Evolutionary conservation across 805 yeast genomes (phyloP), one percentile per base, ranked within the genome.

Genomic region (Helenozyma baotianmanensis): DNA sequence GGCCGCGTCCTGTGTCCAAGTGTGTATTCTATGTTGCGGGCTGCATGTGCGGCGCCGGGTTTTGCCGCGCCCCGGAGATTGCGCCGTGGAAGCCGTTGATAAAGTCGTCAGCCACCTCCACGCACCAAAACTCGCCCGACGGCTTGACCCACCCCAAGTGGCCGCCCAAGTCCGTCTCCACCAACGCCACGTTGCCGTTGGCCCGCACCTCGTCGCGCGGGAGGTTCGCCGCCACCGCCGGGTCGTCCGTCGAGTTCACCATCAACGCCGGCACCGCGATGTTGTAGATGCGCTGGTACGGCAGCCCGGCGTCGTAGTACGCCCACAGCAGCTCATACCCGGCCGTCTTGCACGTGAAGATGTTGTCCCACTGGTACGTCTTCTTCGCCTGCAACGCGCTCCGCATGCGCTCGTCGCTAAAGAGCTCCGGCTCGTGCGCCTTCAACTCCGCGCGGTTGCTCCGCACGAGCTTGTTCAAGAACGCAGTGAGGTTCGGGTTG

Each of bases 111-210:
- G 54, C 60, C 10, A 60, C 59, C 33, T 53, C 54, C 6, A 60
- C 65, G 35, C 64, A 43, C 95, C 95, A 86, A 47, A 87, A 73
- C 25, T 66, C 64, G 16, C 82, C 82, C 16, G 68, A 60, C 29
- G 65, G 58, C 42, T 71, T 66, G 40, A 77, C 85, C 81, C 82
- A 85, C n/a, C 85, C 92, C 33, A 85, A 68, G 56, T 85, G 95
- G 1, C 95, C 94, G 6, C 95, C 95, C 32, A 73, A 64, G 25
- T 72, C 67, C 6, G 89, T 80, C 38, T 77, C 71, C 4, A 78
- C 64, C 48, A 80, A 44, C 27, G 72, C 58, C 21, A 76, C 58
- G 50, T 71, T 76, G 2, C 94, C 92, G 49, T 83, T 83, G 12
- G 34, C 22, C 19, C 51, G 42, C 14, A 74, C 68, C 39, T 78